Conservation (phyloP, 2,329 filamentous ascomycete species). For the Setomelanomma holmii region DNA sequence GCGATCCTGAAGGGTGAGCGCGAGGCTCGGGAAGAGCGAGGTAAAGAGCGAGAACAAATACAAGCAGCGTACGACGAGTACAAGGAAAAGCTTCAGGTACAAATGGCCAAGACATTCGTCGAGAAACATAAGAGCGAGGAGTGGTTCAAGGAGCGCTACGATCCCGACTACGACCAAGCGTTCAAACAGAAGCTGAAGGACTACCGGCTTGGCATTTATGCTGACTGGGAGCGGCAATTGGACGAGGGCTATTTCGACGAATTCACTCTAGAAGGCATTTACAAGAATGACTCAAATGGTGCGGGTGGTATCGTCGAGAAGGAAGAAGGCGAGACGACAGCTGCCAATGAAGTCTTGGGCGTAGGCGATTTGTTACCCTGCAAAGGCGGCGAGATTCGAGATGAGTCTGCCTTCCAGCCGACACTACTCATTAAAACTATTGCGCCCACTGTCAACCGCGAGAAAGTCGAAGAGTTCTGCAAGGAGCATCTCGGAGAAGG, state of each 20-base stretch:
- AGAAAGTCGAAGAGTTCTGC: constrained; percentile 92
- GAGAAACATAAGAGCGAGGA: constrained; percentile 92
- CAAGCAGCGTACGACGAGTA: constrained; percentile 72
- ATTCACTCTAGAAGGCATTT: constrained; percentile 91
- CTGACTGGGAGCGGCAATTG: constrained; percentile 88
- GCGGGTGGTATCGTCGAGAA: constrained; percentile 86
- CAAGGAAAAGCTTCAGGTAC: constrained; percentile 69
- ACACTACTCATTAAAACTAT: constrained; percentile 98
- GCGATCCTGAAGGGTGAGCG: constrained; percentile 69
- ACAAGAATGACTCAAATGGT: constrained; percentile 90
- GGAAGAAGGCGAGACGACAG: constrained; percentile 92
- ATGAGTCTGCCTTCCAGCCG: constrained; percentile 86
- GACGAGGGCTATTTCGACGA: constrained; percentile 89
- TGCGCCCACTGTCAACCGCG: constrained; percentile 91
- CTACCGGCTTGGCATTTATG: constrained; percentile 78
- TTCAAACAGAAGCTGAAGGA: constrained; percentile 79
- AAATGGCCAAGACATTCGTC: constrained; percentile 89
- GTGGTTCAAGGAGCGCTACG: constrained; percentile 97
- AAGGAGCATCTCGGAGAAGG: constrained; percentile 92
- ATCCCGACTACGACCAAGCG: constrained; percentile 78
- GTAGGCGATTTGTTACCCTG: constrained; percentile 89
- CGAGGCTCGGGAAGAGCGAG: constrained; percentile 74
- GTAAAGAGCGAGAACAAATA: constrained; percentile 79
- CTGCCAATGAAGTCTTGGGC: constrained; percentile 88
- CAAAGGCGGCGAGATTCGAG: constrained; percentile 82